Conservation (phyloP, 2,329 filamentous ascomycete genomes). For the Beauveria medogensis region DNA sequence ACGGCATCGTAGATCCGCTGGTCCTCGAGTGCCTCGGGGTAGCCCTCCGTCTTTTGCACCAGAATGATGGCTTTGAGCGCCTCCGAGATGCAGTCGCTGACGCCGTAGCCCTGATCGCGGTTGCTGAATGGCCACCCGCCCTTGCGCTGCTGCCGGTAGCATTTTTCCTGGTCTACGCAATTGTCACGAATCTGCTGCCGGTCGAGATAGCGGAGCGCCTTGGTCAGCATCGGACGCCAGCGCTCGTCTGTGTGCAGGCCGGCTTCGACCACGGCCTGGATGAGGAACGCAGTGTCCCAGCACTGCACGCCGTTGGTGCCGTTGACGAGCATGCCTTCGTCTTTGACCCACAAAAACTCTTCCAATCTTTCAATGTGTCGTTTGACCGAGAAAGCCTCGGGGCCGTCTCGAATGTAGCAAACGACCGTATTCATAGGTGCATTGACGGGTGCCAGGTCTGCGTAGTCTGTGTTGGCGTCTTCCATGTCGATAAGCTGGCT, state of each 20-base stretch:
- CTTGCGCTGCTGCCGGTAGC: constrained; percentile 85
- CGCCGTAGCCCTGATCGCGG: constrained; percentile 84
- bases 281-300: constrained; percentile 90
- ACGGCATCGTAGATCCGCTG: constrained; percentile 78
- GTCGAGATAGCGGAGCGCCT: constrained; percentile 78
- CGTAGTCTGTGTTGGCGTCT: constrained; percentile 84
- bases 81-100: constrained; percentile 91
- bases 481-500: constrained; percentile 84
- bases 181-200: constrained; percentile 86
- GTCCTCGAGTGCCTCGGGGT: constrained; percentile 65
- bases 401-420: constrained; percentile 79
- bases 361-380: constrained; percentile 73
- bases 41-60: constrained; percentile 71
- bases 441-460: constrained; percentile 81
- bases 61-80: constrained; percentile 79
- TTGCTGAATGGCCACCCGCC: constrained; percentile 97
- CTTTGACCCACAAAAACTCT: constrained; percentile 86
- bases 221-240: constrained; percentile 76
- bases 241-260: constrained; percentile 68
- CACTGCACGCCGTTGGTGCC: constrained; percentile 97
- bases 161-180: constrained; percentile 64
- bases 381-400: constrained; percentile 60
- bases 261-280: constrained; percentile 73
- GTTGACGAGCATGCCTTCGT: constrained; percentile 88
- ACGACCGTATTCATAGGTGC: constrained; percentile 82